phyloP scores from a whole-genome alignment of 1,284 basidiomycete species.

The Moesziomyces sp. region DNA sequence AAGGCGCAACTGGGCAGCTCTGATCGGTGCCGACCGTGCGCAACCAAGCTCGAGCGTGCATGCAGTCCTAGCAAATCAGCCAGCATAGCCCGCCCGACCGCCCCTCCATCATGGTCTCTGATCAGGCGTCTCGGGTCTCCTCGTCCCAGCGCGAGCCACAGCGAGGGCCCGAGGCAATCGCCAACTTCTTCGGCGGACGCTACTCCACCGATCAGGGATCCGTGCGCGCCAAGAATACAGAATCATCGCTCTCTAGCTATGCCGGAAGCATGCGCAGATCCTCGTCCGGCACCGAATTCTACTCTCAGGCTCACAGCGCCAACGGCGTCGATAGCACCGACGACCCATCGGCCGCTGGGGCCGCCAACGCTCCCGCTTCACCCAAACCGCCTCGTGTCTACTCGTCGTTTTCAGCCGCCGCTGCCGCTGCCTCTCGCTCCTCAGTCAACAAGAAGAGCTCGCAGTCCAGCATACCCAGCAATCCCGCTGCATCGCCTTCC shows the following conservation, averaged over 20 bases:
- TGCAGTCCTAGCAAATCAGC: neutral
- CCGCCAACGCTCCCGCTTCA: conserved; percentile 1
- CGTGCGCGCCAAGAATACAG: conserved; percentile 15
- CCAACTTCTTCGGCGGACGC: conserved; percentile 39
- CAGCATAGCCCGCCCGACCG: conserved; percentile 1
- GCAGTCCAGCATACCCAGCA: conserved; percentile 17
- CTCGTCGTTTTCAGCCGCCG: conserved; percentile 39
- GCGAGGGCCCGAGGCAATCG: conserved; percentile 38
- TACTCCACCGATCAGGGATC: conserved; percentile 33
- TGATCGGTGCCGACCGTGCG: neutral
- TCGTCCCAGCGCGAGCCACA: conserved; percentile 33
- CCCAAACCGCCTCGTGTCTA: conserved; percentile 30
- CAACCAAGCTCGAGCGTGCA: neutral
- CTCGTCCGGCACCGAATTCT: conserved; percentile 28
- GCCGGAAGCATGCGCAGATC: conserved; percentile 35
- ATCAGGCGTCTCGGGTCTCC: conserved; percentile 11
- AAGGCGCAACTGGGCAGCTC: neutral
- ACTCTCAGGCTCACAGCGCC: conserved; percentile 32
- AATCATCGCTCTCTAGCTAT: conserved; percentile 29
- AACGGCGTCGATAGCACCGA: conserved; percentile 18
- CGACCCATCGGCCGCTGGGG: neutral
- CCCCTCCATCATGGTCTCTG: conserved; percentile 14
- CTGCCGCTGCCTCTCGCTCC: conserved; percentile 41
- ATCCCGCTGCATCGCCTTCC: conserved; percentile 21
- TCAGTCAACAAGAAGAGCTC: conserved; percentile 36